Conservation (phyloP, 495 filamentous ascomycete species). For the Bombardia bombarda region DNA sequence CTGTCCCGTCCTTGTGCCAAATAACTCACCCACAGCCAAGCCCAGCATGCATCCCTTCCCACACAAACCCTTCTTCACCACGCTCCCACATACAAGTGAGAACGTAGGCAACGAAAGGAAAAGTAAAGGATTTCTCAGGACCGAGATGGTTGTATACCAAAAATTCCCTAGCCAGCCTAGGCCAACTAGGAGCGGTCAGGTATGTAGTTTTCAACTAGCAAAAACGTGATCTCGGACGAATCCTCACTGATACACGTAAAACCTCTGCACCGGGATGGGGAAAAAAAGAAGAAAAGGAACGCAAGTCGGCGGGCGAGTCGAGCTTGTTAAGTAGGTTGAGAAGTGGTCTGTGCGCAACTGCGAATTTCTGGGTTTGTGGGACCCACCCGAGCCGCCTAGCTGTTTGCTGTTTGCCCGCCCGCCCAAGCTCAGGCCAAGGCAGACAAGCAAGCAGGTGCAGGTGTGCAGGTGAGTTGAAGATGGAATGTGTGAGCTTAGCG, state of each 20-base stretch:
- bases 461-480: too few relatives aligned
- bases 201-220: slow-evolving; percentile 50
- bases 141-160: slow-evolving; percentile 13
- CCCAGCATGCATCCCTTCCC: too few relatives aligned
- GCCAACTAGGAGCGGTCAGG: slow-evolving; percentile 30
- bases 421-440: too few relatives aligned
- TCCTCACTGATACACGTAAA: slow-evolving; percentile 44
- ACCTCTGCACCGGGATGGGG: slow-evolving; percentile 33
- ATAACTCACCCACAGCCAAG: too few relatives aligned
- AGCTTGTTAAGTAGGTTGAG: slow-evolving; percentile 8
- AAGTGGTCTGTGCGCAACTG: slow-evolving; percentile 17
- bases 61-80: slow-evolving; percentile 21
- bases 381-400: too few relatives aligned
- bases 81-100: slow-evolving; percentile 12
- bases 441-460: too few relatives aligned
- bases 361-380: too few relatives aligned
- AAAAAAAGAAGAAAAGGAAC: slow-evolving; percentile 12
- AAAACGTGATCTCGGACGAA: slow-evolving; percentile 46
- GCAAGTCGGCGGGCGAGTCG: slow-evolving; percentile 2
- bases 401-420: too few relatives aligned
- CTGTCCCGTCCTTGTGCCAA: too few relatives aligned
- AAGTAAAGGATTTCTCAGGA: slow-evolving; percentile 1
- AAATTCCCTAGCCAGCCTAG: slow-evolving; percentile 24
- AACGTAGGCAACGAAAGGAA: slow-evolving; percentile 23
- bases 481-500: too few relatives aligned